Conservation (phyloP, 306 rosid species). For the Medicago truncatula region DNA sequence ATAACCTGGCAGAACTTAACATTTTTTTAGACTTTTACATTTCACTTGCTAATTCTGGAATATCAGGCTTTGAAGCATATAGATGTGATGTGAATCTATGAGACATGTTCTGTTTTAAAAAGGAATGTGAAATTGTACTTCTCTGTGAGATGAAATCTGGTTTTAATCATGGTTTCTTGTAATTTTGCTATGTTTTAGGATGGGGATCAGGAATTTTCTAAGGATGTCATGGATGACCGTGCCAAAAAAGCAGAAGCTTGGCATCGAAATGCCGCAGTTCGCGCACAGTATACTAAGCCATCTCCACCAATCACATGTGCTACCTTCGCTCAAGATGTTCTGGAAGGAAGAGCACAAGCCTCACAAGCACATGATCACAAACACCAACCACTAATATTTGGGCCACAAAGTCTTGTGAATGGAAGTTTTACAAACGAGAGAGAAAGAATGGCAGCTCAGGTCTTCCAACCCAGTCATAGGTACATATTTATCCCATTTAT, state of each 20-base stretch:
- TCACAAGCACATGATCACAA: conserved; percentile 93
- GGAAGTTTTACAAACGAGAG: conserved; percentile 82
- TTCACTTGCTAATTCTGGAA: conserved; percentile 26
- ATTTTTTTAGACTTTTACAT: not conserved
- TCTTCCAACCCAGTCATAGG: conserved; percentile 87
- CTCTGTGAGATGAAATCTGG: conserved; percentile 3
- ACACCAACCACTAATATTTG: conserved; percentile 90
- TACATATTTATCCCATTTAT: conserved; percentile 20
- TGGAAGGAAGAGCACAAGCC: conserved; percentile 89
- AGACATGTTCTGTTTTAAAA: conserved; percentile 31
- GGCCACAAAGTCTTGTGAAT: conserved; percentile 88
- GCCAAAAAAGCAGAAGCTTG: conserved; percentile 77
- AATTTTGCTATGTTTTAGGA: conserved; percentile 56
- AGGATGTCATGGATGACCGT: conserved; percentile 80
- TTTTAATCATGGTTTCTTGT: conserved; percentile 27
- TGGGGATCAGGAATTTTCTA: conserved; percentile 71
- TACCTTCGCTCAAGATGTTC: conserved; percentile 96
- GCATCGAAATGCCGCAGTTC: conserved; percentile 76
- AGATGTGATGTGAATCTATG: not conserved
- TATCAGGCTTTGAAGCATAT: conserved; percentile 17
- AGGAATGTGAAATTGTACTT: conserved; percentile 14
- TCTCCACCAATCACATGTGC: conserved; percentile 90
- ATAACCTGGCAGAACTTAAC: not conserved
- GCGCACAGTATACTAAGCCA: conserved; percentile 69
- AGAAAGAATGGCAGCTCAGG: conserved; percentile 88